Conservation (phyloP, 176 grass and related monocot genomes). For the Zea luxurians region DNA sequence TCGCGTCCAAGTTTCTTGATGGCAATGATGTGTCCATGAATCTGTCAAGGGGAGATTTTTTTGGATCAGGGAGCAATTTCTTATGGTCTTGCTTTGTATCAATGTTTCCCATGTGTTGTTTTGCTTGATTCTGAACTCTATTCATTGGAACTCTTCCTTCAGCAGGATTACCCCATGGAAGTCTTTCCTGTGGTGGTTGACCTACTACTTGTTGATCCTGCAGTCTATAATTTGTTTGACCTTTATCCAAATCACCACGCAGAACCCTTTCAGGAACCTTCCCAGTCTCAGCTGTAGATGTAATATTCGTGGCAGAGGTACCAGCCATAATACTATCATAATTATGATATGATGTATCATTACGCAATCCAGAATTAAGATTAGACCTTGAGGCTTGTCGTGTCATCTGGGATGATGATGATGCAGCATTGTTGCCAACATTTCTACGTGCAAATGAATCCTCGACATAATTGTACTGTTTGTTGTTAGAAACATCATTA, state of each 20-base stretch:
- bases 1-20: constrained; percentile 51
- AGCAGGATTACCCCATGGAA: constrained; percentile 40
- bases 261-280: constrained; percentile 49
- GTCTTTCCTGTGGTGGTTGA: constrained; percentile 48
- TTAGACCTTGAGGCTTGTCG: constrained; percentile 51
- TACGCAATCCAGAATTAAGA: constrained; percentile 56
- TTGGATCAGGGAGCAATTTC: constrained; percentile 58
- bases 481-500: constrained; percentile 92
- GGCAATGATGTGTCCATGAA: constrained; percentile 52
- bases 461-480: constrained; percentile 69
- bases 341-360: constrained; percentile 57
- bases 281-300: constrained; percentile 40
- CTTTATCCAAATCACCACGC: constrained; percentile 50
- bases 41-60: constrained; percentile 66
- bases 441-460: constrained; percentile 60
- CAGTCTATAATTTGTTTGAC: constrained; percentile 42
- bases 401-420: constrained; percentile 70
- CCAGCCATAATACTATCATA: constrained; percentile 51
- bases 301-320: constrained; percentile 51
- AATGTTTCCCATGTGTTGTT: constrained; percentile 38
- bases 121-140: constrained; percentile 45
- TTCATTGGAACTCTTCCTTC: constrained; percentile 38
- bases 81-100: constrained; percentile 52
- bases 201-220: constrained; percentile 18
- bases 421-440: constrained; percentile 57